Evolutionary conservation across 2,329 filamentous ascomycete species (phyloP), one percentile per base, ranked within the genome.

Genomic region (Penicillium polonicum): DNA sequence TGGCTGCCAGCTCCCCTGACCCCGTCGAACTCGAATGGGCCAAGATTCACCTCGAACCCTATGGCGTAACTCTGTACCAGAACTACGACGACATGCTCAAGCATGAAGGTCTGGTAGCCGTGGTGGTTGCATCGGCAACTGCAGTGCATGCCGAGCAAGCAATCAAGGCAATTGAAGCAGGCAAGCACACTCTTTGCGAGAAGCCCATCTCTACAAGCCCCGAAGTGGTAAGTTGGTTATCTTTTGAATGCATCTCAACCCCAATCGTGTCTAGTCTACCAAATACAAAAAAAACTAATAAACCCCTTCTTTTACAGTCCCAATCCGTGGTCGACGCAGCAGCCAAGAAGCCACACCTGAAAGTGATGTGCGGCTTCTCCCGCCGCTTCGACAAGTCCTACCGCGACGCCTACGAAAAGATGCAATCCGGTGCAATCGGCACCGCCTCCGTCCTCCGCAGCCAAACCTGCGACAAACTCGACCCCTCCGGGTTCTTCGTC

Each of bases 311-410:
- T n/a, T 31, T 33, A 57, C 61, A 86, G 83, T 85, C 82, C 50
- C 81, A 86, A 76, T 75, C 79, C 21, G 85, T 89, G 41, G 77
- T 88, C 59, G 79, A 83, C 48, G 83, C 83, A 8, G 83, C 84
- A 27, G 72, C 74, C 57, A 76, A 77, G 59, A 80, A 82, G 51
- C 85, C 85, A 1, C 70, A 86, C 51, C 78, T 86, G 21, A 88
- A 88, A 71, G 84, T 88, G 55, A 83, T 88, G 78, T 86, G 84
- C 65, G 85, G 85, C 7, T 87, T 87, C 77, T 86, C 83, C 5
- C 82, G 85, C 31, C 83, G 85, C 55, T 89, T 89, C 76, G 87
- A 89, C 65, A 76, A 79, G 44, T 86, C 83, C 41, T 89, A 89
- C 76, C 79, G 84, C 55, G 80, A 86, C 50, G 87, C 86, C 21